These are phyloP conservation scores for Staphylotrichum tortipilum DNA, from an alignment of 495 filamentous ascomycete species.

Conservation along the genomic window DNA sequence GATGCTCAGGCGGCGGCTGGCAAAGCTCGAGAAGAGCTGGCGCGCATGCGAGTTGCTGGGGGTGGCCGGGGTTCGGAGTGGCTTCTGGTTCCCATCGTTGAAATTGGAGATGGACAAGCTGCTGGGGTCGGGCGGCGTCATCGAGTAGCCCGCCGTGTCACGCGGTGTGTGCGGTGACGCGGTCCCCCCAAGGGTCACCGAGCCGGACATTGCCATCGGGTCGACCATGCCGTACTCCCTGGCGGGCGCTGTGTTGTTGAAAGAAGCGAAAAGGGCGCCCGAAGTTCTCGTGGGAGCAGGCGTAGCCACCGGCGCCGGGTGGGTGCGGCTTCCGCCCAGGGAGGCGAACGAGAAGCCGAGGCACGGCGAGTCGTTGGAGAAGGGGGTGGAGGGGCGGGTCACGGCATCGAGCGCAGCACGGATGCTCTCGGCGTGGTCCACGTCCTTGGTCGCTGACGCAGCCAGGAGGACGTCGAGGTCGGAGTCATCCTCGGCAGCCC, in stretches of 20 bases:
- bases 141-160: slow-evolving; percentile 56
- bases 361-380: slow-evolving; percentile 7
- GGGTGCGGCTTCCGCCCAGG: slow-evolving; percentile 7
- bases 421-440: slow-evolving; percentile 14
- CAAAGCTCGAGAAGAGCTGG: slow-evolving; percentile 36
- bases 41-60: slow-evolving; percentile 56
- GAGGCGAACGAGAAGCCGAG: slow-evolving; percentile 18
- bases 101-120: slow-evolving; percentile 62
- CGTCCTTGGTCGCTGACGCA: slow-evolving; percentile 3
- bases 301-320: slow-evolving; percentile 11
- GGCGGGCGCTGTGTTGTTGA: slow-evolving; percentile 16
- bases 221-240: slow-evolving; percentile 36
- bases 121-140: slow-evolving; percentile 74
- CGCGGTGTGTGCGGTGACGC: slow-evolving; percentile 71
- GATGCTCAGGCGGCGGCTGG: slow-evolving; percentile 34
- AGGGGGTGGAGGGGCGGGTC: slow-evolving; percentile 14
- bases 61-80: slow-evolving; percentile 54
- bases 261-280: slow-evolving; percentile 2
- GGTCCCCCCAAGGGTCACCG: slow-evolving; percentile 41
- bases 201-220: slow-evolving; percentile 40
- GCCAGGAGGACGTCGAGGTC: slow-evolving; percentile 27
- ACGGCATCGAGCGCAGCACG: slow-evolving; percentile 8
- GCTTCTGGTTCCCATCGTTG: slow-evolving; percentile 27
- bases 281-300: slow-evolving; percentile 9
- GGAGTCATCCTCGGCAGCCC: slow-evolving; percentile 14